A percentile compares a stretch with the other conserved stretches of the same genome.
Conservation (phyloP, 495 filamentous ascomycete genomes). For the Rhypophila decipiens region DNA sequence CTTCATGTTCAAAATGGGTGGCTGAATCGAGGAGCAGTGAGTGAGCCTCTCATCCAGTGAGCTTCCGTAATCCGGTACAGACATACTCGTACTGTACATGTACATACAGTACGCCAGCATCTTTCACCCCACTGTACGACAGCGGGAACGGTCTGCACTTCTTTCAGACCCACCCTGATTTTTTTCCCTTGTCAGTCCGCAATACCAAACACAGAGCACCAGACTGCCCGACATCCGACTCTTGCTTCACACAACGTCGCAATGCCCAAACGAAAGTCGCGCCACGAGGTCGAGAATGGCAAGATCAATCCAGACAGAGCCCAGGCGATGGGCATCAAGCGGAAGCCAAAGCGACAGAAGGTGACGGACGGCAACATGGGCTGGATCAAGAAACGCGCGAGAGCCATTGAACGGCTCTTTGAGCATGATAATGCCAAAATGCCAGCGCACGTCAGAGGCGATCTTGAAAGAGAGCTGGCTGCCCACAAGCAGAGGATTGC, state of each 20-base stretch:
- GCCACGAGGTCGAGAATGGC: slow-evolving; percentile 17
- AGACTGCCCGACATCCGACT: not conserved
- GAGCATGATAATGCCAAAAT: slow-evolving; percentile 49
- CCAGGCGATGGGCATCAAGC: slow-evolving; percentile 11
- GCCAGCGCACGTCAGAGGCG: slow-evolving; percentile 65
- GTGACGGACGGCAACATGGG: slow-evolving; percentile 29
- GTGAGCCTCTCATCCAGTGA: too few species aligned
- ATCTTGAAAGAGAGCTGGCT: slow-evolving; percentile 74
- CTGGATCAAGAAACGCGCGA: slow-evolving; percentile 52
- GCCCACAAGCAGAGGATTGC: slow-evolving; percentile 68
- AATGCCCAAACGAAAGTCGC: slow-evolving; percentile 16
- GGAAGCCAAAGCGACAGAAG: slow-evolving; percentile 23
- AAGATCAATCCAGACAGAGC: slow-evolving; percentile 4
- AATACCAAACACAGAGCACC: too few species aligned
- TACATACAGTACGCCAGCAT: too few species aligned
- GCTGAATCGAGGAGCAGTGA: too few species aligned
- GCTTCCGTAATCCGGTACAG: too few species aligned
- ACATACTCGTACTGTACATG: too few species aligned
- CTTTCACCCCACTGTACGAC: too few species aligned
- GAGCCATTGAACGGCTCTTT: slow-evolving; percentile 58
- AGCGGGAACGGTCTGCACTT: too few species aligned
- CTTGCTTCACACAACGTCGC: not conserved
- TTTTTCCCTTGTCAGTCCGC: too few species aligned
- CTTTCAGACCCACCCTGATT: too few species aligned
- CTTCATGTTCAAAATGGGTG: too few species aligned